Percentiles rank a stretch among this genome's conserved stretches.
Evolutionary conservation across 371 early-diverging fungal species (phyloP).

Genomic region (Choanephora cucurbitarum): DNA sequence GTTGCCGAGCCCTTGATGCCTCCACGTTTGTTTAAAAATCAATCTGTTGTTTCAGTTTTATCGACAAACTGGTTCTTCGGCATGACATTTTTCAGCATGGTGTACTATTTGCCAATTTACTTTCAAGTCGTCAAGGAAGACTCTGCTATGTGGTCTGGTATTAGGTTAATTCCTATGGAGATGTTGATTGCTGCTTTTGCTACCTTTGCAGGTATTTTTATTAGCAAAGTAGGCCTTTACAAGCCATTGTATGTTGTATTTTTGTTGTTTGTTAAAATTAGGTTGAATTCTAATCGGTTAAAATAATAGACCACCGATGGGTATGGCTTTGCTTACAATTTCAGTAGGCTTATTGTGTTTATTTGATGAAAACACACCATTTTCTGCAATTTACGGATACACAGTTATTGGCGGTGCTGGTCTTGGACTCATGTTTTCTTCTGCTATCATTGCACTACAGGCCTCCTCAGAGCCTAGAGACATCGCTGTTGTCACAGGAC

Average conservation of each 20-base stretch:
- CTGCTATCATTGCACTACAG: constrained; percentile 31
- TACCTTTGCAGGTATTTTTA: constrained; percentile 31
- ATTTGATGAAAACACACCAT: constrained; percentile 16
- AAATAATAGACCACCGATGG: constrained; percentile 14
- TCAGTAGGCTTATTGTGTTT: constrained; percentile 21
- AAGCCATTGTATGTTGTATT: constrained; percentile 30
- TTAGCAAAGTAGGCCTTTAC: constrained; percentile 41
- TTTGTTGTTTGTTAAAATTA: not conserved
- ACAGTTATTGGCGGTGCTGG: constrained; percentile 23
- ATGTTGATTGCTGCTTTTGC: constrained; percentile 25
- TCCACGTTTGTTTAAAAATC: constrained; percentile 51
- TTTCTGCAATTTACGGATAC: constrained; percentile 18
- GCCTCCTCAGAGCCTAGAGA: constrained; percentile 25
- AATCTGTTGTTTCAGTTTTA: constrained; percentile 44
- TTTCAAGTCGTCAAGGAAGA: constrained; percentile 70
- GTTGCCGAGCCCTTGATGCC: constrained; percentile 62
- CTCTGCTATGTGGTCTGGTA: constrained; percentile 56
- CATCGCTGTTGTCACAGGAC: constrained; percentile 32
- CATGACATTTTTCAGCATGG: constrained; percentile 50
- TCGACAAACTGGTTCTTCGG: constrained; percentile 55
- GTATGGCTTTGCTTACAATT: constrained; percentile 22
- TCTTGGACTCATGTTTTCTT: constrained; percentile 29
- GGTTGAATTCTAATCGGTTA: not conserved
- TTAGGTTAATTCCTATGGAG: constrained; percentile 45
- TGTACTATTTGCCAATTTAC: constrained; percentile 72